Evolutionary conservation across 176 grass and related monocot species (phyloP).

Genomic region (Oryza longistaminata): DNA sequence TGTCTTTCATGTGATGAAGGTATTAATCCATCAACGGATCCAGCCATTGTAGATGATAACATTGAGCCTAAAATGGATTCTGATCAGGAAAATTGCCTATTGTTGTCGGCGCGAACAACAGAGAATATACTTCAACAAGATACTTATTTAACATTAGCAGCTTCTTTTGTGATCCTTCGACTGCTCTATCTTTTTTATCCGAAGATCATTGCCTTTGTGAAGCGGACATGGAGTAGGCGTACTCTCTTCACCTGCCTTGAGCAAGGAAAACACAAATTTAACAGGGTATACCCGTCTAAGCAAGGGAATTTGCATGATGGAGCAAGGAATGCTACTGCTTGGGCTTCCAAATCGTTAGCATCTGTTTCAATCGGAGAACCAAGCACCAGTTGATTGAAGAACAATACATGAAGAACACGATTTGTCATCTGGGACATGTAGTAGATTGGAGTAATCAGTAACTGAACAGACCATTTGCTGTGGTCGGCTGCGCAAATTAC

Average conservation of each 20-base stretch:
- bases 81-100: slow-evolving; percentile 50
- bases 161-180: slow-evolving; percentile 44
- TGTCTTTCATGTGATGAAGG: slow-evolving; percentile 31
- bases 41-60: slow-evolving; percentile 20
- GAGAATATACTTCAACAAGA: slow-evolving; percentile 63
- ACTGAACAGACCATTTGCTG: slow-evolving; percentile 16
- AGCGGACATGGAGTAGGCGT: slow-evolving; percentile 45
- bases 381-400: not conserved
- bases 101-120: slow-evolving; percentile 47
- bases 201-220: slow-evolving; percentile 33
- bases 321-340: slow-evolving; percentile 41
- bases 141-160: slow-evolving; percentile 45
- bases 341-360: slow-evolving; percentile 61
- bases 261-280: slow-evolving; percentile 36
- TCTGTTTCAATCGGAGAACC: slow-evolving; percentile 54
- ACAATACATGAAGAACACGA: slow-evolving; percentile 35
- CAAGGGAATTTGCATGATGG: slow-evolving; percentile 50
- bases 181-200: slow-evolving; percentile 48
- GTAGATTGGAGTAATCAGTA: slow-evolving; percentile 34
- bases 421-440: slow-evolving; percentile 10
- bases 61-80: slow-evolving; percentile 30
- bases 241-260: slow-evolving; percentile 35
- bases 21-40: slow-evolving; percentile 39
- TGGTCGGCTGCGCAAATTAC: not conserved
- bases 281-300: slow-evolving; percentile 48